Evolutionary conservation across 768 basidiomycete species (phyloP), one percentile per base, ranked within the genome.

Genomic region (Xerocomellus amylosporus): DNA sequence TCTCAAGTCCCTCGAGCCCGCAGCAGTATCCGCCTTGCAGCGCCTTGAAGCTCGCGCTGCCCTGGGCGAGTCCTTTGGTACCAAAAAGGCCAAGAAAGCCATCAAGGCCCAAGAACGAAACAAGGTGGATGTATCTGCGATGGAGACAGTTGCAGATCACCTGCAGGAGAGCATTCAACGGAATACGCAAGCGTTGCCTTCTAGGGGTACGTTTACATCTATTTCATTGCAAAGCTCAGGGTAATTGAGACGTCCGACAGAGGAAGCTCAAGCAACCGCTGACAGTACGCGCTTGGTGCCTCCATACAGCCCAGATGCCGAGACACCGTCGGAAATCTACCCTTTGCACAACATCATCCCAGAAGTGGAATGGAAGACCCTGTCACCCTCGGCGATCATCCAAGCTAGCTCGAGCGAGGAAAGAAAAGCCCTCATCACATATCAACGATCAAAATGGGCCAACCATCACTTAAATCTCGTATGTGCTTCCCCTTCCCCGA

Each of bases 21-120:
- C 79, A 5, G 72, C 76, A 13, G 79, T 79, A 8, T 79, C 83
- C 15, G 70, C 75, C 9, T 73, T 81, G 46, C 61, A 76, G 44
- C 80, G 85, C 54, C 73, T 79, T 38, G 79, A 85, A 47, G 87
- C 86, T 15, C 80, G 86, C 39, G 89, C 82, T 51, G 77, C 82
- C n/a, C 81, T 99, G 2, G 94, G 96, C 31, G 87, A 93, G 69
- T 83, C 89, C 1, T 99, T 99, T 59, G 96, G 96, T 20, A 96
- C 94, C 24, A 91, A 93, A 74, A 98, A 97, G 68, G 92, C 93
- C 42, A 88, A 92, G 70, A 82, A 84, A 10, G 85, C 84, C 28
- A 94, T 98, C 65, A 82, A 82, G 49, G 88, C 93, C 5, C 82
- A 81, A 49, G 93, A 95, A 71, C 82, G 96, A 59, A 96, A 95